Base-by-base conservation (phyloP, 306 rosid genomes). In the Psophocarpus tetragonolobus region DNA sequence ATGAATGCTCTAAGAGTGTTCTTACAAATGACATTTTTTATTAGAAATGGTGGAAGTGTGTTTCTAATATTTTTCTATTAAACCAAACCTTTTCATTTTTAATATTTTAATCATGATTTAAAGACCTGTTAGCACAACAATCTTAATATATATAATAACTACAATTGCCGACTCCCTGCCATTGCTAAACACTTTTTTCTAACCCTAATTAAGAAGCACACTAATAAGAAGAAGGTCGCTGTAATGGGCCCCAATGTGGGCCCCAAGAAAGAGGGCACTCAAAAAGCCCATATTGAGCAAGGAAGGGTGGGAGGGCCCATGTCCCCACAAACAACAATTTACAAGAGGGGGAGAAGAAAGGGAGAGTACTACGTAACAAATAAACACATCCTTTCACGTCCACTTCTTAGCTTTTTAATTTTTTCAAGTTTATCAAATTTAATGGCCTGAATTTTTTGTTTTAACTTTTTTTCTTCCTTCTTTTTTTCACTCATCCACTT, bases 291-390 rank as follows among this genome's bases (percentile, higher is more conserved):
- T 76, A 82, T 86, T 64, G 76, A 82, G 85, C 81, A 88, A 74
- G 75, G 80, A 74, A 76, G 76, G 85, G 89, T 79, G 85, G 87
- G 87, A 85, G 84, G 90, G 85, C 84, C 91, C 89, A 86, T 84
- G 62, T 88, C 83, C 77, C 84, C 95, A 86, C 86, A 84, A 86
- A 74, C 87, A 88, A 81, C 83, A 82, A 80, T 85, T 84, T 84
- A 76, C 87, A 77, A 83, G 68, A 71, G 57, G 57, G 57, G 82
- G 48, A 38, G 75, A 64, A 56, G 86, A 82, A 83, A 81, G 76
- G 68, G 73, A 79, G 82, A 76, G 85, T 67, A 77, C 69, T 38
- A 80, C 81, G 79, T 61, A 74, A 87, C 78, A 66, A 62, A 82
- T 73, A 44, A 79, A 47, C 84, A 84, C 79, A 85, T 88, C 87